phyloP scores from a whole-genome alignment of 202 grass and related monocot genomes.

The Zoysia matrella region DNA sequence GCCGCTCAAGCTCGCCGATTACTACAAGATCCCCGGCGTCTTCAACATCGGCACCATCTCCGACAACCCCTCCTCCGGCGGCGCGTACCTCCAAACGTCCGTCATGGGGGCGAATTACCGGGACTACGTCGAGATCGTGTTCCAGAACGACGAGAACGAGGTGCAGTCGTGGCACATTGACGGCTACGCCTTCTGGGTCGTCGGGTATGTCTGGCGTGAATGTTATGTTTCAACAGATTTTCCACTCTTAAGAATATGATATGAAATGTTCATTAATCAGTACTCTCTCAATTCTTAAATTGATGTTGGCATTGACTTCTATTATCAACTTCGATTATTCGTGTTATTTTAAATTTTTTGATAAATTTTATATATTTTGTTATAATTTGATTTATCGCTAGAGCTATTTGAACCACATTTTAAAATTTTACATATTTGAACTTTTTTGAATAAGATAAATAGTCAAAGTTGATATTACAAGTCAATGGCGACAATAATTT shows the following conservation, averaged over 20 bases:
- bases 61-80: constrained; percentile 46
- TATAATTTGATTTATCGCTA: too few relatives aligned
- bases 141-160: constrained; percentile 76
- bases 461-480: too few relatives aligned
- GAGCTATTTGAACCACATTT: too few relatives aligned
- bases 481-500: too few relatives aligned
- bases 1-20: constrained; percentile 87
- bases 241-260: neutral
- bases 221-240: neutral
- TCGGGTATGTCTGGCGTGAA: constrained; percentile 52
- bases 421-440: too few relatives aligned
- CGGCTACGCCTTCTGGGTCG: constrained; percentile 86
- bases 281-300: too few relatives aligned
- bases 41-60: constrained; percentile 72
- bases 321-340: too few relatives aligned
- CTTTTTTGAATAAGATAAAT: too few relatives aligned
- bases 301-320: too few relatives aligned
- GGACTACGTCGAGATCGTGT: constrained; percentile 83
- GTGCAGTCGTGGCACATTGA: constrained; percentile 91
- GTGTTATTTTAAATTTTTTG: too few relatives aligned
- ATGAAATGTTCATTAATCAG: too few relatives aligned
- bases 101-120: constrained; percentile 80
- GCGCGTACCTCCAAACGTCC: constrained; percentile 58
- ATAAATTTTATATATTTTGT: too few relatives aligned
- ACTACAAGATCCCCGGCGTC: constrained; percentile 86